A percentile compares a stretch with the other conserved stretches of the same genome.
phyloP scores from a whole-genome alignment of 164 flowering plant species.

The Liquidambar formosana region DNA sequence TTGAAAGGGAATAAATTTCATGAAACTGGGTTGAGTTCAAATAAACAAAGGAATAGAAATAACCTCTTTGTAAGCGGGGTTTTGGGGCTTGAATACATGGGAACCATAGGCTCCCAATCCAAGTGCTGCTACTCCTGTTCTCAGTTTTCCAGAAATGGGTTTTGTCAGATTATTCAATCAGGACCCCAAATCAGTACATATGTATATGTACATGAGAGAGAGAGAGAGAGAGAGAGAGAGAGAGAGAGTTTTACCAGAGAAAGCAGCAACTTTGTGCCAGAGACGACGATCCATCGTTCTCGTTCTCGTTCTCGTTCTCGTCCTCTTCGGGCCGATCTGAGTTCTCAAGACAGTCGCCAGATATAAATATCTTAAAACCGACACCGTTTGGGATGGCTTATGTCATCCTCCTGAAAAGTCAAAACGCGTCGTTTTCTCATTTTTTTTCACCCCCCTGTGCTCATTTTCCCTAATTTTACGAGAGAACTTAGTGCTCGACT shows the following conservation, averaged over 20 bases:
- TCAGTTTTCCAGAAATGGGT: neutral
- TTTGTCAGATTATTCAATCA: slow-evolving; percentile 8
- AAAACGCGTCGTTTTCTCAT: no score
- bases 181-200: neutral
- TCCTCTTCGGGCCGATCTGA: no score
- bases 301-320: no score
- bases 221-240: neutral
- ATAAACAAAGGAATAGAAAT: slow-evolving; percentile 1
- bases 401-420: no score
- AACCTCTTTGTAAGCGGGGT: slow-evolving; percentile 82
- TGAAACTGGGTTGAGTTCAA: neutral
- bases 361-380: no score
- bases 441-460: no score
- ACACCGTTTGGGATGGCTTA: no score
- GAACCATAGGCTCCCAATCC: slow-evolving; percentile 89
- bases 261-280: slow-evolving; percentile 86
- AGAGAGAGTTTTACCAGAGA: slow-evolving; percentile 59
- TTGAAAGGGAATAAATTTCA: neutral
- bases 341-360: no score
- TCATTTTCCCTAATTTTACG: no score
- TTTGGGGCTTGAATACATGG: slow-evolving; percentile 82
- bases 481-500: no score
- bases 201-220: neutral
- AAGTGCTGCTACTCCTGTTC: slow-evolving; percentile 78
- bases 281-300: slow-evolving; percentile 58